Evolutionary conservation across 768 basidiomycete genomes (phyloP).

Genomic region (Gelatoporia subvermispora): DNA sequence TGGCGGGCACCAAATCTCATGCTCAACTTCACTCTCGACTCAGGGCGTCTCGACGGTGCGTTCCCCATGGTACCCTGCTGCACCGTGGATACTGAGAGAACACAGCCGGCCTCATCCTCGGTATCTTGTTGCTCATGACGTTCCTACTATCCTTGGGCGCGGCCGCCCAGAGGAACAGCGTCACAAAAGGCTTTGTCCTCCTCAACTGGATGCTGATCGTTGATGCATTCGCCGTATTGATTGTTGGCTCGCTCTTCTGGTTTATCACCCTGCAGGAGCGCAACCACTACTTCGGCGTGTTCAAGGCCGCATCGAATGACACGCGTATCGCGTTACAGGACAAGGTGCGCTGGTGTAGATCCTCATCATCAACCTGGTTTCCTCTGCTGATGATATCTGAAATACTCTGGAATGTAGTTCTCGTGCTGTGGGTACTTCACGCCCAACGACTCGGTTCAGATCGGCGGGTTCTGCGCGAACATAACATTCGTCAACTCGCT

Average conservation of each 20-base stretch:
- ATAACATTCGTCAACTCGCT: conserved; percentile 34
- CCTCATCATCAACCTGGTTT: background rate
- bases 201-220: conserved; percentile 72
- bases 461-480: conserved; percentile 54
- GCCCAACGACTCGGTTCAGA: conserved; percentile 45
- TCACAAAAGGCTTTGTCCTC: conserved; percentile 63
- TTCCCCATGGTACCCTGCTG: conserved; percentile 1
- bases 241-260: conserved; percentile 76
- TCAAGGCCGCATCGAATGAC: conserved; percentile 39
- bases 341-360: conserved; percentile 37
- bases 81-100: background rate
- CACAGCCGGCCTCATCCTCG: conserved; percentile 67
- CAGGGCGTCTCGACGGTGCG: conserved; percentile 56
- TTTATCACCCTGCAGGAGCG: conserved; percentile 73
- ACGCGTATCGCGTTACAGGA: conserved; percentile 65
- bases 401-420: conserved; percentile 44
- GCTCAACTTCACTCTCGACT: conserved; percentile 65
- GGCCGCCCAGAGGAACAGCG: conserved; percentile 63
- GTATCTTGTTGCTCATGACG: conserved; percentile 60
- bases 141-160: conserved; percentile 69
- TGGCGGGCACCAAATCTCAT: conserved; percentile 69
- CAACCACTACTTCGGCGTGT: conserved; percentile 57
- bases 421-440: conserved; percentile 81
- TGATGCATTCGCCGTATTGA: conserved; percentile 55
- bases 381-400: conserved; percentile 1